A percentile compares a stretch with the other conserved stretches of the same genome.
Evolutionary conservation across 441 rosid species (phyloP).

Genomic region (Melastoma candidum): DNA sequence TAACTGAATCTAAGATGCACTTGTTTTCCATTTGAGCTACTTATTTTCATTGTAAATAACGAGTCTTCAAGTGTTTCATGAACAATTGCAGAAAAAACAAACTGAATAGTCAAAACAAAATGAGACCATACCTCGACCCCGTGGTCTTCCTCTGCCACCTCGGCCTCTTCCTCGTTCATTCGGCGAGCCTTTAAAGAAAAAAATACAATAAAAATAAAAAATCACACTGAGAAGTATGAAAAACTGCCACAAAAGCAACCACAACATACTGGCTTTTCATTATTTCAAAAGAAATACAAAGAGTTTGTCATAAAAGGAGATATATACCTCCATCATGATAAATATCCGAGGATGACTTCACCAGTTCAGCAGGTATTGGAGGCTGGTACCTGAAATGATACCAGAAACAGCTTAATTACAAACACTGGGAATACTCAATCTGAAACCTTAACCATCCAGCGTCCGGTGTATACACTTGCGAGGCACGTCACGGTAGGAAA

Average conservation of each 20-base stretch:
- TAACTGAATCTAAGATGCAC: neutral
- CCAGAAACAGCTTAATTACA: no score
- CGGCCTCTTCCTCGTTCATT: slow-evolving; percentile 63
- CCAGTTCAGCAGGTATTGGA: slow-evolving; percentile 70
- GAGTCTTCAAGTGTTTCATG: neutral
- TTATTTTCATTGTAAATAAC: no score
- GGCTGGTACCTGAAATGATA: slow-evolving; percentile 57
- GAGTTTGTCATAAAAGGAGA: no score
- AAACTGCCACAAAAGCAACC: neutral
- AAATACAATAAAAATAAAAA: slow-evolving; percentile 5
- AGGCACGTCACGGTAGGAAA: no score
- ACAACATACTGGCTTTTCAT: neutral
- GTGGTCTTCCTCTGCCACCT: slow-evolving; percentile 59
- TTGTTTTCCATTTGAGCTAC: no score
- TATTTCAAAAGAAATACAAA: neutral
- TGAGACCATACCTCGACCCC: slow-evolving; percentile 53
- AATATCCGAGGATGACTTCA: slow-evolving; percentile 51
- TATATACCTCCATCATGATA: slow-evolving; percentile 71
- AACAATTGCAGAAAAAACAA: neutral
- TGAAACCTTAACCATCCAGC: no score
- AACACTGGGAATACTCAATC: no score
- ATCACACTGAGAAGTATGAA: neutral
- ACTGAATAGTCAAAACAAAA: neutral
- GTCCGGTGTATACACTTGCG: no score
- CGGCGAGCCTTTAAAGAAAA: slow-evolving; percentile 67